Evolutionary conservation across 805 yeast species (phyloP), one percentile per base, ranked within the genome.

Genomic region (Nakazawaea peltata): DNA sequence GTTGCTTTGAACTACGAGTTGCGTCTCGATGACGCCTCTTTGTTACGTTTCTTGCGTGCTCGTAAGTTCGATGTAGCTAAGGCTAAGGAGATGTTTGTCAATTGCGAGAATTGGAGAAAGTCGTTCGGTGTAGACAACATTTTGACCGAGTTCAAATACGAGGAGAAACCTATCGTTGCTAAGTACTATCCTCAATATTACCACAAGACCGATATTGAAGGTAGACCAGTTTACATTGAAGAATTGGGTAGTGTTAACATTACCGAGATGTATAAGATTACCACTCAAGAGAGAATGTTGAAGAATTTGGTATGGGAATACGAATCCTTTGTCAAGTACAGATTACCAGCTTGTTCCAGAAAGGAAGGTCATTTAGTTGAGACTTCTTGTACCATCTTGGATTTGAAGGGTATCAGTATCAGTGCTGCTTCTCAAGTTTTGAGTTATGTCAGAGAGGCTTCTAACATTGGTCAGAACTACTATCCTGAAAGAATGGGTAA

Each of bases 401-500:
- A 92, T 56, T 71, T 92, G 56, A 92, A 92, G 65, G 97, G 97
- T 23, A 87, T 90, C 39, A 84, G 96, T 18, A 68, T 92, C 41
- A 66, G 81, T 17, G 63, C 92, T 32, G 95, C 94, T 18, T 77
- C 80, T 44, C 85, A 81, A 55, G 98, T 92, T 28, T 67, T 86
- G 44, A 68, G 80, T 10, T 92, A 87, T 60, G 94, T 92, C 37
- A 78, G 79, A 56, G 97, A 88, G 61, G 96, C 98, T 8, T 84
- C 96, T 11, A 66, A 73, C 51, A 85, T 92, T 50, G 96, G 97
- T 41, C 98, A 92, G 68, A 85, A 92, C 65, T 90, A 84, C 63
- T 92, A 92, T 58, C 98, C 98, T 12, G 98, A 92, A 69, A 82
- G 97, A 62, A 92, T 92, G 98, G 98, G 98, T 54, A 87, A 84